phyloP scores from a whole-genome alignment of 257 asterid genomes.

The Voacanga thouarsii region DNA sequence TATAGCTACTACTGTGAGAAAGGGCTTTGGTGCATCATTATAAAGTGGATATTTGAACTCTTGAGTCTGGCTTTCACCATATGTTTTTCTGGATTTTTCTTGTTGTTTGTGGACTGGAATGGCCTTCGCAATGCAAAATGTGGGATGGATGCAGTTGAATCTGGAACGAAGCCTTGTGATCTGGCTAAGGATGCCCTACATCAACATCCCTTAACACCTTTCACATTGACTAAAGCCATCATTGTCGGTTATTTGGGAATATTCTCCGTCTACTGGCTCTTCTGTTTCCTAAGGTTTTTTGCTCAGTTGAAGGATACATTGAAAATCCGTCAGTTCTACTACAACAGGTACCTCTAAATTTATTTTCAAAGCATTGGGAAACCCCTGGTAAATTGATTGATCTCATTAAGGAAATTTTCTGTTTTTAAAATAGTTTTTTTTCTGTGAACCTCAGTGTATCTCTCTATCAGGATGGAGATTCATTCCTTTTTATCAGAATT shows the following conservation, averaged over 20 bases:
- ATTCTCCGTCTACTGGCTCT: constrained; percentile 73
- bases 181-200: constrained; percentile 87
- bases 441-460: not conserved
- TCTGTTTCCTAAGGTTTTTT: constrained; percentile 80
- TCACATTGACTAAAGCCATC: constrained; percentile 70
- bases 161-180: constrained; percentile 94
- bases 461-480: not conserved
- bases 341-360: constrained; percentile 55
- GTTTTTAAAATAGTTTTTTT: not conserved
- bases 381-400: not conserved
- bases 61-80: constrained; percentile 79
- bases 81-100: constrained; percentile 83
- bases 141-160: constrained; percentile 99
- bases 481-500: not conserved
- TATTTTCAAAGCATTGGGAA: not conserved
- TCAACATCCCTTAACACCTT: constrained; percentile 77
- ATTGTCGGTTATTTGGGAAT: constrained; percentile 84
- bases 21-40: constrained; percentile 95
- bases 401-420: not conserved
- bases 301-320: constrained; percentile 87
- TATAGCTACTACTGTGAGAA: constrained; percentile 88
- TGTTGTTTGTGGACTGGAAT: constrained; percentile 88
- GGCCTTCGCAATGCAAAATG: constrained; percentile 95
- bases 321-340: constrained; percentile 74
- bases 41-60: constrained; percentile 87